Conservation (phyloP, 495 filamentous ascomycete genomes). For the Trypethelium eluteriae region DNA sequence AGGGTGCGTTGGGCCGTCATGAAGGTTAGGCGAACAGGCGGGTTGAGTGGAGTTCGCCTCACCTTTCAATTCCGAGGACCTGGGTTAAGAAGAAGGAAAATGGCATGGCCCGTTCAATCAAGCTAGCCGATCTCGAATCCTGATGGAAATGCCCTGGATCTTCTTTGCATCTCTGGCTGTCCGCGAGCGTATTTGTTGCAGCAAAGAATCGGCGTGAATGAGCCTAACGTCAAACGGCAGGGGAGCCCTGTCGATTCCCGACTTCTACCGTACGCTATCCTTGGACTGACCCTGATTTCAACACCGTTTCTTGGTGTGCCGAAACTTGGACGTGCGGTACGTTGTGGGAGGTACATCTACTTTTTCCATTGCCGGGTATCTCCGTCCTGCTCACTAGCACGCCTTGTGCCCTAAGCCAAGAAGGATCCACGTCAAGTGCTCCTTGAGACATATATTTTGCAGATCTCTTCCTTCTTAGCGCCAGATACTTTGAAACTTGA, state of each 20-base stretch:
- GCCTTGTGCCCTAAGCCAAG: neutral
- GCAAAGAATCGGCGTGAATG: neutral
- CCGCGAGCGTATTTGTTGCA: neutral
- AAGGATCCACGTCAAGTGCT: neutral
- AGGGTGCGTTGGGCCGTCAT: neutral
- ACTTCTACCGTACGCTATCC: neutral
- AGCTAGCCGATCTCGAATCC: conserved; percentile 3
- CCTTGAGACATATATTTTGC: conserved; percentile 3
- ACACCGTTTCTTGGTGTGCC: neutral
- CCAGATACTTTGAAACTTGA: neutral
- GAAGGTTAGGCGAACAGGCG: conserved; percentile 5
- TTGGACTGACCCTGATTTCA: neutral
- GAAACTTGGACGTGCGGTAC: neutral
- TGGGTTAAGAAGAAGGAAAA: neutral
- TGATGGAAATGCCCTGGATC: neutral
- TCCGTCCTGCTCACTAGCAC: neutral
- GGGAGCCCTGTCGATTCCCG: neutral
- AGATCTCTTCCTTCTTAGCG: conserved; percentile 1
- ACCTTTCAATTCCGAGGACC: conserved; percentile 3
- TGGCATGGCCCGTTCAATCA: neutral
- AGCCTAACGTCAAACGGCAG: neutral
- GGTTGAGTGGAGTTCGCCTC: conserved; percentile 1
- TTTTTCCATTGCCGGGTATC: neutral
- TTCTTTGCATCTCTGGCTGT: neutral
- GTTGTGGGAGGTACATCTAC: neutral